Conservation (phyloP, 1,284 basidiomycete genomes). For the Ustilago vetiveriae region DNA sequence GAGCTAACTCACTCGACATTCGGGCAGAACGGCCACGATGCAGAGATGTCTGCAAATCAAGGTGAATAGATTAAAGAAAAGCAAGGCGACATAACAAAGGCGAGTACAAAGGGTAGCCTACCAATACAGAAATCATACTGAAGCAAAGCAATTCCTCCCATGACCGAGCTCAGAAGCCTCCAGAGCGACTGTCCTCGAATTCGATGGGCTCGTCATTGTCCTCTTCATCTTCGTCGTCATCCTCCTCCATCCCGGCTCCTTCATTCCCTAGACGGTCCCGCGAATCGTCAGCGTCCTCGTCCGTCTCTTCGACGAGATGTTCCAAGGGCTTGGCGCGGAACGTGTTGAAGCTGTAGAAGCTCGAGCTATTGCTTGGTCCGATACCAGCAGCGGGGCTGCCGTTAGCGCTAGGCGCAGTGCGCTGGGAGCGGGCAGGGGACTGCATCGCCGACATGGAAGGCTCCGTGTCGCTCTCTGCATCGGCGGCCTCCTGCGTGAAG, state of each 20-base stretch:
- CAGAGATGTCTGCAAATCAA: too few species aligned
- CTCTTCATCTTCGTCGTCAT: constrained; percentile 14
- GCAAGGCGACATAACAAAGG: too few species aligned
- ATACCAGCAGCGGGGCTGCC: background rate
- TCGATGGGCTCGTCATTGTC: constrained; percentile 43
- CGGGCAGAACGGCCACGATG: too few species aligned
- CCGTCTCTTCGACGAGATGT: constrained; percentile 32
- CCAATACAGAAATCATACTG: too few species aligned
- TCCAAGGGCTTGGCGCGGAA: constrained; percentile 44
- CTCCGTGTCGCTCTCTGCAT: constrained; percentile 44
- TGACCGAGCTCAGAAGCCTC: constrained; percentile 4
- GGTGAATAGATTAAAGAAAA: too few species aligned
- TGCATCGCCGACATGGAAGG: constrained; percentile 20
- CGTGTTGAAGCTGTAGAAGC: constrained; percentile 41
- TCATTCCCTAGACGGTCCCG: constrained; percentile 11
- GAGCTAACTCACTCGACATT: too few species aligned
- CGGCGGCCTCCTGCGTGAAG: constrained; percentile 26
- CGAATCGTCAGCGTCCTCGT: constrained; percentile 31
- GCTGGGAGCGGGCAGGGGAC: constrained; percentile 24
- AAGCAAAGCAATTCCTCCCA: too few species aligned
- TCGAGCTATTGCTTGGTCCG: constrained; percentile 18
- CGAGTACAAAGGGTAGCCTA: too few species aligned
- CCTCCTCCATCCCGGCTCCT: constrained; percentile 11
- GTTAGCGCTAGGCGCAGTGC: constrained; percentile 1
- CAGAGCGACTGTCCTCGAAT: constrained; percentile 27